A percentile compares a stretch with the other conserved stretches of the same genome.
These are phyloP conservation scores for Barbatosphaeria neglecta DNA, from an alignment of 495 filamentous ascomycete species.

Conservation along the genomic window DNA sequence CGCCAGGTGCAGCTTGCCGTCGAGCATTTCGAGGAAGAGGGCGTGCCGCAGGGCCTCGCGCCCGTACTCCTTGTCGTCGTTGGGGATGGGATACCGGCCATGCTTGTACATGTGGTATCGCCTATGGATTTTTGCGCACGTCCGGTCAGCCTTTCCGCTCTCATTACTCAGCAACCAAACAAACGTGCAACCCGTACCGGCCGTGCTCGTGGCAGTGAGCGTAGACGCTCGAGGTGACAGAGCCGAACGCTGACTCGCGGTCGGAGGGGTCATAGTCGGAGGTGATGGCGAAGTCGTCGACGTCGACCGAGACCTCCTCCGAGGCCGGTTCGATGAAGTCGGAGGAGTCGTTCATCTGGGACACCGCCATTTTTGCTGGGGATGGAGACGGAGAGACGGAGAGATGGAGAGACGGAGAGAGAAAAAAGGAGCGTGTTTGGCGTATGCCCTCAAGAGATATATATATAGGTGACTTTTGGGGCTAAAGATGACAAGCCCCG, in stretches of 20 bases:
- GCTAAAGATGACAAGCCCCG: too few species aligned
- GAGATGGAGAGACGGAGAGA: too few species aligned
- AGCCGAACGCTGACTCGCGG: conserved; percentile 15
- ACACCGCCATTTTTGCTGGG: background rate
- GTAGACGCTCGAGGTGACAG: conserved; percentile 19
- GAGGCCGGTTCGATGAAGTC: conserved; percentile 9
- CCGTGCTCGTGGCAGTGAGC: conserved; percentile 25
- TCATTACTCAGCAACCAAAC: background rate
- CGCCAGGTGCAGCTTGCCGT: conserved; percentile 47
- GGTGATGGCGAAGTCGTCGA: conserved; percentile 7
- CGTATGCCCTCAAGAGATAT: too few species aligned
- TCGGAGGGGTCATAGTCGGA: conserved; percentile 21
- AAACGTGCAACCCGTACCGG: conserved; percentile 8
- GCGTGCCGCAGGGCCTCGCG: conserved; percentile 43
- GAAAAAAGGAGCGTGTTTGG: too few species aligned
- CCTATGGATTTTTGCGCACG: conserved; percentile 1
- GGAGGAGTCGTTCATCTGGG: conserved; percentile 13
- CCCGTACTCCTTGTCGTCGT: conserved; percentile 25
- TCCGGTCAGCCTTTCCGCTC: too few species aligned
- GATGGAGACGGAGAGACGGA: background rate
- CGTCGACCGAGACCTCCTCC: conserved; percentile 6
- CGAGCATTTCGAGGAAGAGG: conserved; percentile 44
- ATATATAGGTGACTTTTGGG: too few species aligned
- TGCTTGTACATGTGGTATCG: conserved; percentile 22
- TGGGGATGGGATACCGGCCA: conserved; percentile 23